Conservation (phyloP, 768 basidiomycete species). For the Lyophyllum decastes region DNA sequence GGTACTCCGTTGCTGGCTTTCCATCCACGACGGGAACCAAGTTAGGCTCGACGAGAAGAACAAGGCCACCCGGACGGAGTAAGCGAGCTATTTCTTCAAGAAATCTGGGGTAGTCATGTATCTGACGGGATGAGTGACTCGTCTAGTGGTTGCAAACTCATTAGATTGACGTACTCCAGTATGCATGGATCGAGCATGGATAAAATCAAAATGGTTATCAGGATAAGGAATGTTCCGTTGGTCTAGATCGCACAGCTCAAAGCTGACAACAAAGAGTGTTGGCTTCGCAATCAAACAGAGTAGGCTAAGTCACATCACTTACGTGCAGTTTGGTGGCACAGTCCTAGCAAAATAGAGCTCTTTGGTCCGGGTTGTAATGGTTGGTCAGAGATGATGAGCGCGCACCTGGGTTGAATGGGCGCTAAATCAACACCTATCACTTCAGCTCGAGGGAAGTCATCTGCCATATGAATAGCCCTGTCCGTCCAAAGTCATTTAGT, state of each 20-base stretch:
- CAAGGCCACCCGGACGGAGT: slow-evolving; percentile 69
- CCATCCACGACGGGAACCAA: slow-evolving; percentile 51
- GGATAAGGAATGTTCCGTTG: slow-evolving; percentile 62
- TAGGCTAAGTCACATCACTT: slow-evolving; percentile 29
- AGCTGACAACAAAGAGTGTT: slow-evolving; percentile 38
- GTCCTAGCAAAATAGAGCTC: slow-evolving; percentile 34
- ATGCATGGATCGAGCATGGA: slow-evolving; percentile 71
- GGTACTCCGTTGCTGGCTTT: slow-evolving; percentile 34
- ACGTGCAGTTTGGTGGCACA: slow-evolving; percentile 76
- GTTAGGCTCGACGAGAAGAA: slow-evolving; percentile 66
- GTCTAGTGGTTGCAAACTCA: background rate
- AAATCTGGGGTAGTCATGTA: slow-evolving; percentile 61
- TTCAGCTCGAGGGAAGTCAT: slow-evolving; percentile 67
- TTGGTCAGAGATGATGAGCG: slow-evolving; percentile 3
- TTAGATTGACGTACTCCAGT: slow-evolving; percentile 51
- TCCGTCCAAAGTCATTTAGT: background rate
- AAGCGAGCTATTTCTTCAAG: slow-evolving; percentile 64
- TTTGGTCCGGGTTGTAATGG: background rate
- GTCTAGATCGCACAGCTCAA: slow-evolving; percentile 72
- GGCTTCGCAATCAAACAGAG: slow-evolving; percentile 3
- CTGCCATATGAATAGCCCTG: slow-evolving; percentile 75
- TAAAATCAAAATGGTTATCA: slow-evolving; percentile 62
- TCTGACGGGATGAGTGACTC: slow-evolving; percentile 35
- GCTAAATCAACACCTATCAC: slow-evolving; percentile 73
- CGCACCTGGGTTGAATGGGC: slow-evolving; percentile 70